Conservation (phyloP, 257 asterid species). For the Solanum chiquidenum region DNA sequence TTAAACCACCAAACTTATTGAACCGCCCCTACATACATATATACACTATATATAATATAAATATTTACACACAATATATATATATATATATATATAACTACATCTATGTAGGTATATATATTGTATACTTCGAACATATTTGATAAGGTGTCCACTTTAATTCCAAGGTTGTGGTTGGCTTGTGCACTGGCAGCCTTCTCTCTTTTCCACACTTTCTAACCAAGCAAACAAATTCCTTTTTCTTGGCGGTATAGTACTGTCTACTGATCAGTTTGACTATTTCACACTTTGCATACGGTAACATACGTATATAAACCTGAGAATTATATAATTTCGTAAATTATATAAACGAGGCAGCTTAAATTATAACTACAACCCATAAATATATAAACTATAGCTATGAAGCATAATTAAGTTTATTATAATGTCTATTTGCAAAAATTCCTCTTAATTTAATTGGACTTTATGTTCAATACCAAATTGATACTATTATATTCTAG, state of each 20-base stretch:
- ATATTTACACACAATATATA: no score
- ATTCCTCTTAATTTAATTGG: not conserved
- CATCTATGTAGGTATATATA: not conserved
- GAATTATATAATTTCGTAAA: fast-evolving
- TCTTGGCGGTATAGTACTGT: not conserved
- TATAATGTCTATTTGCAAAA: no score
- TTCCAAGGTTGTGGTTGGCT: not conserved
- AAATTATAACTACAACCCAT: fast-evolving
- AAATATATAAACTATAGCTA: no score
- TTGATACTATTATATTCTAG: not conserved
- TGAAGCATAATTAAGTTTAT: no score
- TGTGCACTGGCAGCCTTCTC: not conserved
- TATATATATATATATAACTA: not conserved
- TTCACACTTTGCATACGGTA: not conserved
- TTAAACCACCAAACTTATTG: not conserved
- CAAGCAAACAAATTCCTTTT: not conserved
- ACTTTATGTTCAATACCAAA: not conserved
- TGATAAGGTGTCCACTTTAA: not conserved
- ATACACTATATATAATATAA: no score
- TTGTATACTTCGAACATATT: not conserved
- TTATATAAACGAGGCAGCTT: fast-evolving
- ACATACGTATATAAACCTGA: no score
- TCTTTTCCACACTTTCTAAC: not conserved
- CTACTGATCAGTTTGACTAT: not conserved
- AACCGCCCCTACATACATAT: not conserved